phyloP scores from a whole-genome alignment of 2,329 filamentous ascomycete species.

The Ploettnerulaceae sp. region DNA sequence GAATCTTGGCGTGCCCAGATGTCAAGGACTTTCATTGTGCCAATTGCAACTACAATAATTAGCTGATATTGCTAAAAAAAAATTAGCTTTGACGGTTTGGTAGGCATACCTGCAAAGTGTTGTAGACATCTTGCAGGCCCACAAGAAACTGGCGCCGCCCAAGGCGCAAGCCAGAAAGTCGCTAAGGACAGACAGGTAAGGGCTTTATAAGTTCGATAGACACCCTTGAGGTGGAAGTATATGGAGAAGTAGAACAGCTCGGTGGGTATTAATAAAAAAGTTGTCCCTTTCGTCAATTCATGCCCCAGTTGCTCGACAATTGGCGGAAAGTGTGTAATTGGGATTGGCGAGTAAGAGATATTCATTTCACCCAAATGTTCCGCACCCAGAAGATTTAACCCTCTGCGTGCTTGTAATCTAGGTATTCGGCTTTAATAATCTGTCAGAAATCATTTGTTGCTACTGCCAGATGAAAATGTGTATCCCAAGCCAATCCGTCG shows the following conservation, averaged over 20 bases:
- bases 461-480: background rate
- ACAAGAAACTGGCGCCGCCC: constrained; percentile 33
- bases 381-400: background rate
- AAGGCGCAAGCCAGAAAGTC: constrained; percentile 29
- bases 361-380: constrained; percentile 26
- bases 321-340: constrained; percentile 21
- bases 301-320: constrained; percentile 24
- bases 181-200: constrained; percentile 25
- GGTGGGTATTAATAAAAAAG: constrained; percentile 29
- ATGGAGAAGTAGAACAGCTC: constrained; percentile 34
- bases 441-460: too few relatives aligned
- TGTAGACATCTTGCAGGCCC: constrained; percentile 32
- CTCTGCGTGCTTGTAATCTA: too few relatives aligned
- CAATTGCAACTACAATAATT: constrained; percentile 33
- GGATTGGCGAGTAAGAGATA: constrained; percentile 21
- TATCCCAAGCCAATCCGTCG: background rate
- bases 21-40: constrained; percentile 39
- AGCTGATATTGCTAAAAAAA: constrained; percentile 9
- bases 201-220: constrained; percentile 22
- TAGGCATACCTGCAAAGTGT: constrained; percentile 34
- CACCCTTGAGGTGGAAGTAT: constrained; percentile 30
- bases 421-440: too few relatives aligned
- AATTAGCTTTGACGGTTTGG: background rate
- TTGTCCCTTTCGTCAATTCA: constrained; percentile 27
- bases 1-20: constrained; percentile 35